Evolutionary conservation across 495 filamentous ascomycete genomes (phyloP).

Genomic region (Penicillium pancosmium): DNA sequence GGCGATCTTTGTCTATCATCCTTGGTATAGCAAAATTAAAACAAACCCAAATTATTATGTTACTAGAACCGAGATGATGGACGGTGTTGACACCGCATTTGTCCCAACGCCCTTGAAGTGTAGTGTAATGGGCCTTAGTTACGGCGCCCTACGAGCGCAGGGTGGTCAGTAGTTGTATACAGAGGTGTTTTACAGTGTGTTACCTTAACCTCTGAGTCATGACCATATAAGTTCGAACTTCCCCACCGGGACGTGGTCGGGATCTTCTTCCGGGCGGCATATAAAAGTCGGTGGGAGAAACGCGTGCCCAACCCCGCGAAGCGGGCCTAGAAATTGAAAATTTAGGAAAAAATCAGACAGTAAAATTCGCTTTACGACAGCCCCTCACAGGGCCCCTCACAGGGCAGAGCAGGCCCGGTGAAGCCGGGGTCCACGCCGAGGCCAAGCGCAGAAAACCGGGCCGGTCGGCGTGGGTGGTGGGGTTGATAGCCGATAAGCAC

Average conservation of each 20-base stretch:
- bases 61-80: too few species aligned
- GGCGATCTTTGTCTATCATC: too few species aligned
- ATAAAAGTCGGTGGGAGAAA: not conserved
- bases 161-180: too few species aligned
- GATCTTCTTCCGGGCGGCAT: not conserved
- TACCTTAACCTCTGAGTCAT: not conserved
- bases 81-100: too few species aligned
- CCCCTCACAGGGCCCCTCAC: not conserved
- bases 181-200: too few species aligned
- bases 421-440: constrained; percentile 9
- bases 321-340: not conserved
- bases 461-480: constrained; percentile 17
- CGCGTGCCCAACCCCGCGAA: not conserved
- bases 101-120: too few species aligned
- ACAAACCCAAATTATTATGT: too few species aligned
- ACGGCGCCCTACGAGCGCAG: too few species aligned
- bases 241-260: not conserved
- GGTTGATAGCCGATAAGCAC: constrained; percentile 21
- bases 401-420: not conserved
- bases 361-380: not conserved
- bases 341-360: too few species aligned
- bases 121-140: too few species aligned
- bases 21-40: too few species aligned
- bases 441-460: constrained; percentile 22
- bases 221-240: not conserved